Evolutionary conservation across 2,329 filamentous ascomycete species (phyloP), one percentile per base, ranked within the genome.

Genomic region (Penicillium griseofulvum): DNA sequence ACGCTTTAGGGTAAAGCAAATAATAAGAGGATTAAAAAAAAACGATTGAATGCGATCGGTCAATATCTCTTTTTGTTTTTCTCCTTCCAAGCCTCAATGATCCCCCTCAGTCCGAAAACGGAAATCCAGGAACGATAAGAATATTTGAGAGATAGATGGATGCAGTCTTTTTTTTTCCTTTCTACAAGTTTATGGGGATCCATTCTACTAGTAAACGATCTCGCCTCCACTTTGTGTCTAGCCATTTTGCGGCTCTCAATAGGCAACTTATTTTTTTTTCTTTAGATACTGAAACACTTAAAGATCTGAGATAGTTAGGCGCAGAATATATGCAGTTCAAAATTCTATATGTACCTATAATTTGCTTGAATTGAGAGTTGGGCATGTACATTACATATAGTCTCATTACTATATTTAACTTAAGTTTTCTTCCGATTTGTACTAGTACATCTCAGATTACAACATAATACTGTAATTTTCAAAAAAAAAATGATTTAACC

Each of bases 51-150:
- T 36, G 54, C 54, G 44, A 48, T 52, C 54, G 49, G 38, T 54
- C 46, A 50, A 26, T 22, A 34, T 19, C 14, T 44, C 14, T 34
- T 26, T 34, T 52, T 38, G 11, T 24, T 38, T 44, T 50, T 54
- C 34, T 49, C 43, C 38, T 42, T 49, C 6, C 8, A 29, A 51
- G 34, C 49, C 50, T 60, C 57, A 69, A 68, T 62, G 64, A 61
- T 62, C 68, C 66, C 62, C 67, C 68, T 71, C 61, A 57, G 69
- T 63, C 69, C 70, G 69, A 68, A 71, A 70, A 68, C 68, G 68
- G 67, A 59, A 60, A 59, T 45, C 33, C 47, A 31, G 37, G 49
- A 44, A 31, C 58, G 63, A 69, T 64, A 64, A 67, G 65, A 58
- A 48, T 43, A 19, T 43, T 33, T 43, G 52, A 42, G 14, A 39